phyloP scores from a whole-genome alignment of 75 land plant species.

The Sequoiadendron giganteum region DNA sequence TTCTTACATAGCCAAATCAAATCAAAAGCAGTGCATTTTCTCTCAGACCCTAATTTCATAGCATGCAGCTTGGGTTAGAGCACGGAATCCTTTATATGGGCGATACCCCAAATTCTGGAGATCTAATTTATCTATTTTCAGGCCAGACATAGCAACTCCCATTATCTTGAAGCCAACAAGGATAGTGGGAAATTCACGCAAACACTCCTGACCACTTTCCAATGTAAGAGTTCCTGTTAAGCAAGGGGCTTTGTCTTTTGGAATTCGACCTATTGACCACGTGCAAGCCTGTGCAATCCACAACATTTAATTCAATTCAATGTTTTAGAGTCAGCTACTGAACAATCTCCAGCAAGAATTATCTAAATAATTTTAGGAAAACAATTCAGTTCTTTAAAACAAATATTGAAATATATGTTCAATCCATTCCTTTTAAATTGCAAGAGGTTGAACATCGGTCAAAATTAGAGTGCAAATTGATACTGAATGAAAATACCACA shows the following conservation, averaged over 20 bases:
- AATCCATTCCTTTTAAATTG: not conserved
- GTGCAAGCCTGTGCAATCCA: conserved; percentile 59
- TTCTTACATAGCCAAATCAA: not conserved
- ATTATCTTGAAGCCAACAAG: conserved; percentile 83
- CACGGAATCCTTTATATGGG: conserved; percentile 94
- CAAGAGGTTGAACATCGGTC: not conserved
- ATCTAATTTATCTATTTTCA: conserved; percentile 87
- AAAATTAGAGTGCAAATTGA: not conserved
- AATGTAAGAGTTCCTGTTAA: conserved; percentile 75
- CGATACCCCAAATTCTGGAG: conserved; percentile 50
- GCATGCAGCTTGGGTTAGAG: conserved; percentile 72
- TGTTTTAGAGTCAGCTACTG: not conserved
- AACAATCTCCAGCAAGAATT: not conserved
- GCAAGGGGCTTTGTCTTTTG: conserved; percentile 96
- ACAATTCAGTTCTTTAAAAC: not conserved
- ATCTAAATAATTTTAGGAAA: conserved; percentile 1
- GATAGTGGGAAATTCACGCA: conserved; percentile 82
- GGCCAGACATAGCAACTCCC: conserved; percentile 93
- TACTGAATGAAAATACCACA: not conserved
- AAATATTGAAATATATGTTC: not conserved
- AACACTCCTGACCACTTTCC: conserved; percentile 58
- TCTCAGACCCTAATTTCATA: conserved; percentile 72
- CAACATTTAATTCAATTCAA: not conserved
- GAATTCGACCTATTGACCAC: conserved; percentile 88
- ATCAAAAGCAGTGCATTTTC: not conserved